Percentiles rank a stretch among this genome's conserved stretches.
These are phyloP conservation scores for Auricularia heimuer DNA, from an alignment of 768 basidiomycete species.

Conservation along the genomic window DNA sequence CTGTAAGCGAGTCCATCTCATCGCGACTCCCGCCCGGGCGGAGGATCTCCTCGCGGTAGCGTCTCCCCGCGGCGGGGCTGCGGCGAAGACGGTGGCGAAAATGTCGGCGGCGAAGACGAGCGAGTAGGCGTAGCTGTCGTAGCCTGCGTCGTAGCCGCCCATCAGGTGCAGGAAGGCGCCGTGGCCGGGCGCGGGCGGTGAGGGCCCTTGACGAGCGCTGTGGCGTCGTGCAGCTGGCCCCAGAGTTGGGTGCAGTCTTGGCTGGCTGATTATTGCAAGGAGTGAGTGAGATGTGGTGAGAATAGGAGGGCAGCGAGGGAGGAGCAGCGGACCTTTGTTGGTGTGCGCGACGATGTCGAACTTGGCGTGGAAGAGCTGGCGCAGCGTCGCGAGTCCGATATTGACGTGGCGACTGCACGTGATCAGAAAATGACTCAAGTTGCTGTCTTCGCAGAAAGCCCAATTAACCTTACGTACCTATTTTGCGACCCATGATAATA, in stretches of 20 bases:
- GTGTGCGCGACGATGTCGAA: slow-evolving; percentile 71
- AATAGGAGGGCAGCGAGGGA: neutral
- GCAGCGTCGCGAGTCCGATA: slow-evolving; percentile 69
- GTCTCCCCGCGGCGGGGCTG: slow-evolving; percentile 29
- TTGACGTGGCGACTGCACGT: slow-evolving; percentile 51
- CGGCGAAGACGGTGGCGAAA: slow-evolving; percentile 70
- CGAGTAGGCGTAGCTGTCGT: slow-evolving; percentile 71
- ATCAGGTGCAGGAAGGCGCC: slow-evolving; percentile 67
- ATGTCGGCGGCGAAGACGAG: slow-evolving; percentile 54
- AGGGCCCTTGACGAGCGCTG: slow-evolving; percentile 57
- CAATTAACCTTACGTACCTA: no score
- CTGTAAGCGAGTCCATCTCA: slow-evolving; percentile 68
- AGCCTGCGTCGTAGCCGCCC: slow-evolving; percentile 61
- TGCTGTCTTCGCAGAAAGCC: no score
- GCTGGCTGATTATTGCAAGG: no score
- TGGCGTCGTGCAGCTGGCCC: slow-evolving; percentile 58
- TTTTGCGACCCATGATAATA: no score
- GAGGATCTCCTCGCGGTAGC: slow-evolving; percentile 70
- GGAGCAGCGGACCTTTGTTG: slow-evolving; percentile 38
- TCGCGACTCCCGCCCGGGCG: slow-evolving; percentile 67
- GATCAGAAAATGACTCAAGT: no score
- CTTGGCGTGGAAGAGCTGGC: slow-evolving; percentile 76
- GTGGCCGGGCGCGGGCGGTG: slow-evolving; percentile 56
- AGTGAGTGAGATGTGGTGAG: slow-evolving; percentile 3
- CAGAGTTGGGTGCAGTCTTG: slow-evolving; percentile 66